Conservation (phyloP, 768 basidiomycete species). For the Postia placenta region DNA sequence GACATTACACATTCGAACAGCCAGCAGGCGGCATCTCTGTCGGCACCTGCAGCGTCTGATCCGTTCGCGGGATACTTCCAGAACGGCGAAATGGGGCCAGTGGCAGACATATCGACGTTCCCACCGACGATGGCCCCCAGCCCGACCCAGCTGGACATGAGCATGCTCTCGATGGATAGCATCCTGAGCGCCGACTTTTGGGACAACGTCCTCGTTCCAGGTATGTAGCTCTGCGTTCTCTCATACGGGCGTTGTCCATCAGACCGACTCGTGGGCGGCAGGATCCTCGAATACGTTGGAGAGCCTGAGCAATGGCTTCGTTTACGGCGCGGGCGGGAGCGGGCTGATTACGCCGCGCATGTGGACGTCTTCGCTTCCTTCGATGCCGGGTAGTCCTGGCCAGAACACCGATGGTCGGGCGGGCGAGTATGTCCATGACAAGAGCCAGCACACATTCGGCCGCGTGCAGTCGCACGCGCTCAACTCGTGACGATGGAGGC, state of each 20-base stretch:
- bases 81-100: conserved; percentile 81
- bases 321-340: conserved; percentile 79
- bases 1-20: conserved; percentile 1
- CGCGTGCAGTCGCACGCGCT: neutral
- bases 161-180: conserved; percentile 72
- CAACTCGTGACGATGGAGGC: neutral
- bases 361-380: conserved; percentile 52
- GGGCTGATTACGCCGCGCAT: conserved; percentile 75
- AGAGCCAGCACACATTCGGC: conserved; percentile 13
- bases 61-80: conserved; percentile 58
- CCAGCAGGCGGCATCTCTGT: conserved; percentile 3
- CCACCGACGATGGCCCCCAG: conserved; percentile 78
- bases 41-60: conserved; percentile 4
- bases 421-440: conserved; percentile 14
- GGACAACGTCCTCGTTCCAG: conserved; percentile 85
- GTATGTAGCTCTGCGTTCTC: conserved; percentile 34
- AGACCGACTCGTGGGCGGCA: conserved; percentile 28
- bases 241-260: conserved; percentile 7
- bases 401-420: conserved; percentile 3
- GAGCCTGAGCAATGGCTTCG: conserved; percentile 79
- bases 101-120: conserved; percentile 76
- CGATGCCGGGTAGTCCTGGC: conserved; percentile 26
- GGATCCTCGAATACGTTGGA: conserved; percentile 79
- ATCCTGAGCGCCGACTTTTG: conserved; percentile 77
- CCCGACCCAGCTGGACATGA: conserved; percentile 33